A percentile compares a stretch with the other conserved stretches of the same genome.
Conservation (phyloP, 345 rosid species). For the Cardiospermum halicacabum region DNA sequence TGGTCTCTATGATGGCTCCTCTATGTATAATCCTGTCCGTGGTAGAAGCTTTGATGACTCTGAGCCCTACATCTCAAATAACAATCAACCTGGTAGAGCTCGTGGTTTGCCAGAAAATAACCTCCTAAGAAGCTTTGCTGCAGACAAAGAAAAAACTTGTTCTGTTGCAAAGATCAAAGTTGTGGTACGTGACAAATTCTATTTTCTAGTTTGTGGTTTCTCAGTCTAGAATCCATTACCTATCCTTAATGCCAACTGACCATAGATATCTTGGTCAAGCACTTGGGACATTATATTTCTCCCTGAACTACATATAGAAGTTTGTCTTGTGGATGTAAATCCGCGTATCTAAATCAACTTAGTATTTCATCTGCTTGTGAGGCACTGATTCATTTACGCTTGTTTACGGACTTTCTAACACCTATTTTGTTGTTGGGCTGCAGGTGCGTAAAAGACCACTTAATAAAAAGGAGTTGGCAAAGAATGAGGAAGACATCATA, state of each 20-base stretch:
- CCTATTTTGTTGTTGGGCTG: slow-evolving; percentile 15
- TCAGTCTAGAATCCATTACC: neutral
- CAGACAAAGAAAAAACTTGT: slow-evolving; percentile 73
- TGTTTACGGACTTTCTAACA: neutral
- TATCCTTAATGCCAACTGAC: neutral
- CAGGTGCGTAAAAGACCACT: slow-evolving; percentile 98
- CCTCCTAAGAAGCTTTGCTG: slow-evolving; percentile 65
- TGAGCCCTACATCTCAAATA: slow-evolving; percentile 51
- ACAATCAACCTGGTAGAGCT: slow-evolving; percentile 63
- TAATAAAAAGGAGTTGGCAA: slow-evolving; percentile 88
- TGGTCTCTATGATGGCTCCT: slow-evolving; percentile 53
- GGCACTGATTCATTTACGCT: neutral
- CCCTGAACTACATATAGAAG: neutral
- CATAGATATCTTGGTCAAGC: neutral
- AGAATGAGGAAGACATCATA: slow-evolving; percentile 91
- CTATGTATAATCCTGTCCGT: slow-evolving; percentile 58
- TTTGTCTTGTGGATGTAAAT: slow-evolving; percentile 10
- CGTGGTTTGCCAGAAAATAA: slow-evolving; percentile 59
- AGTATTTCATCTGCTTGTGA: slow-evolving; percentile 1
- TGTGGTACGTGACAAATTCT: slow-evolving; percentile 54
- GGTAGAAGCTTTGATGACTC: slow-evolving; percentile 83
- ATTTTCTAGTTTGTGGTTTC: neutral
- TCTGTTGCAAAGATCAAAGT: slow-evolving; percentile 99
- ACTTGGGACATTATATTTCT: slow-evolving; percentile 1
- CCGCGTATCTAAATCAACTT: neutral